Evolutionary conservation across 2,329 filamentous ascomycete species (phyloP), one percentile per base, ranked within the genome.

Genomic region (Botryotinia globosa): DNA sequence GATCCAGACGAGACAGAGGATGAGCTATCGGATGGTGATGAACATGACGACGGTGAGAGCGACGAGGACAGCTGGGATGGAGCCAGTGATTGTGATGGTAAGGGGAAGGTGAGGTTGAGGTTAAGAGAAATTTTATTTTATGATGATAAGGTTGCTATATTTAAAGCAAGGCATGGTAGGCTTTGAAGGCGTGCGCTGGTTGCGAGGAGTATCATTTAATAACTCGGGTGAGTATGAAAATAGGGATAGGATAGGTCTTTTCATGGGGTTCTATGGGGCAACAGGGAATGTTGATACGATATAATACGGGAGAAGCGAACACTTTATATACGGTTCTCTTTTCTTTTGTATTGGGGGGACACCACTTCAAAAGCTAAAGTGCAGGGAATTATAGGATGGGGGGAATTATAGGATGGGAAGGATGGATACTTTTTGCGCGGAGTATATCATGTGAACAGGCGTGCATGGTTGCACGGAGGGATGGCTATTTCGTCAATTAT

Each of bases 41-140:
- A 29, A n/a, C 56, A 70, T 59, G 69, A 59, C n/a, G 61, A 58
- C n/a, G 62, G 22, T n/a, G 84, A 85, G 14, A 63, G 48, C 59
- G 86, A 84, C 64, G 84, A 85, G 71, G 87, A 88, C 74, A 86
- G 85, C 7, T 85, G 85, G 65, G 79, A 84, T 75, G 85, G 86
- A 51, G 85, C 85, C 32, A 83, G 83, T 9, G 82, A 84, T 51
- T 83, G 83, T 9, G 82, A 84, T 45, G 78, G 77, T 34, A 77
- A 77, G 25, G 81, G 83, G 56, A 82, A 80, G 69, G 79, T 81
- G 44, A 83, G 86, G 77, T 85, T 94, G 74, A 86, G 89, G 71
- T 83, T 95, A 76, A 85, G 92, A 74, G 92, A 95, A 83, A 95
- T 96, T 75, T 82, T 94, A 75, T 95, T 94, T 81, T 94, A 94